Evolutionary conservation across 176 grass and related monocot genomes (phyloP).

Genomic region (Oryza australiensis): DNA sequence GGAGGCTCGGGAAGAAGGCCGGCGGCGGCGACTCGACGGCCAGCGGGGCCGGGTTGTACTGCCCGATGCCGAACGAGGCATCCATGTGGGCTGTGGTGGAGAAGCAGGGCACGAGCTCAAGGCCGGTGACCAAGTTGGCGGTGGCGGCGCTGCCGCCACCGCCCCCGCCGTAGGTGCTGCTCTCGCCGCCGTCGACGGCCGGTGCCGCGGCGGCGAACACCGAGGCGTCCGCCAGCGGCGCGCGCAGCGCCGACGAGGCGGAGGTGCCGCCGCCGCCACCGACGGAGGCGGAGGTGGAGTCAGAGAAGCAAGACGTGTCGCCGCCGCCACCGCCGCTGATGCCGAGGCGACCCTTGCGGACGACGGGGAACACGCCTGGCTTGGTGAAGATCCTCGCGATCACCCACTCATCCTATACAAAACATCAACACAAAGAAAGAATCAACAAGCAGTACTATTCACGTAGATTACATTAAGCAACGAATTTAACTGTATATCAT

Average conservation of each 20-base stretch:
- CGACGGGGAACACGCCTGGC: conserved; percentile 15
- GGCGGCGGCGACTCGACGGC: conserved; percentile 31
- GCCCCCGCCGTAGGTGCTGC: conserved; percentile 39
- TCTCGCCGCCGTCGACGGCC: conserved; percentile 14
- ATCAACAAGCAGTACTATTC: not conserved
- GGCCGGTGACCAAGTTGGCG: conserved; percentile 39
- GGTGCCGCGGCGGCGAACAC: conserved; percentile 10
- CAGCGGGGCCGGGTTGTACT: conserved; percentile 38
- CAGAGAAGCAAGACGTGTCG: conserved; percentile 55
- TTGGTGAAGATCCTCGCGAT: conserved; percentile 83
- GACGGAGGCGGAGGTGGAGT: conserved; percentile 61
- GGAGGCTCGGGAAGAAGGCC: conserved; percentile 47
- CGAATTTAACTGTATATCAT: not conserved
- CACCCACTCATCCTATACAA: conserved; percentile 88
- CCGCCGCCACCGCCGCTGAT: conserved; percentile 12
- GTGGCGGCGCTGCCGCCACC: not conserved
- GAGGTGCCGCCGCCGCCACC: conserved; percentile 46
- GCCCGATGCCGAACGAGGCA: conserved; percentile 42
- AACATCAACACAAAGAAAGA: not conserved
- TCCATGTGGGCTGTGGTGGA: conserved; percentile 56
- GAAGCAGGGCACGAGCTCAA: conserved; percentile 99
- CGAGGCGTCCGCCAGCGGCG: conserved; percentile 40
- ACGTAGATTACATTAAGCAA: not conserved
- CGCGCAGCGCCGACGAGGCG: conserved; percentile 51
- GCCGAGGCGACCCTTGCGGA: conserved; percentile 53